A percentile compares a stretch with the other conserved stretches of the same genome.
These are phyloP conservation scores for Dendrobium huoshanense DNA, from an alignment of 106 monocot species.

Conservation along the genomic window DNA sequence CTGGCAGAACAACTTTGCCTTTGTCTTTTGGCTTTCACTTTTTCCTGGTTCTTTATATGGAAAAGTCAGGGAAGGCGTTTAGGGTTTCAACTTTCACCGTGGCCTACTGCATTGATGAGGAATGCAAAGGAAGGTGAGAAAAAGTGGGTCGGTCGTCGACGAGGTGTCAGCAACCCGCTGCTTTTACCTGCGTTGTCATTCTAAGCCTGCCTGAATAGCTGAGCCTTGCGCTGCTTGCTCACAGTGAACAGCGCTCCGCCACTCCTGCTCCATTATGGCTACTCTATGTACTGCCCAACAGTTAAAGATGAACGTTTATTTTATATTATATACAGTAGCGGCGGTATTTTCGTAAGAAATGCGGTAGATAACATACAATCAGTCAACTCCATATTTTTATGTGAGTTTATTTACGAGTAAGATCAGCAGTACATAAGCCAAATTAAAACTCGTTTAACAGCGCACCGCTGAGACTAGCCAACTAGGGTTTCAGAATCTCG, in stretches of 20 bases:
- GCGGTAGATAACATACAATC: neutral
- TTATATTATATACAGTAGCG: neutral
- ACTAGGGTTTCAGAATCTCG: neutral
- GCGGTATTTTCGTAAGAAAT: neutral
- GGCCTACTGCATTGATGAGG: conserved; percentile 8
- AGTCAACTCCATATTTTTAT: too few species aligned
- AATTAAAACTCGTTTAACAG: too few species aligned
- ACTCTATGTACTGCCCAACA: conserved; percentile 3
- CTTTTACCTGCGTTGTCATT: neutral
- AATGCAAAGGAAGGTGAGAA: neutral
- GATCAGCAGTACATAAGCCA: neutral
- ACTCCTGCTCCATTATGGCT: neutral
- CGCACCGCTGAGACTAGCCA: neutral
- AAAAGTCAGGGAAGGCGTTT: neutral
- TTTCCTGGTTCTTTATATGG: conserved; percentile 7
- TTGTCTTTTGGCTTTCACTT: neutral
- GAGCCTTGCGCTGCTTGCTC: neutral
- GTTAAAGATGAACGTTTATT: neutral
- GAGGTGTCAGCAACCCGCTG: neutral
- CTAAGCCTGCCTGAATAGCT: neutral
- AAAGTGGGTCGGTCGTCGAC: neutral
- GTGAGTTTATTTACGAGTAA: neutral
- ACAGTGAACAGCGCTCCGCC: neutral
- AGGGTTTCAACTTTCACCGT: conserved; percentile 9
- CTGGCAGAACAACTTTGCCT: neutral